phyloP scores from a whole-genome alignment of 129 eudicot species.

The Ambrosia trifida region DNA sequence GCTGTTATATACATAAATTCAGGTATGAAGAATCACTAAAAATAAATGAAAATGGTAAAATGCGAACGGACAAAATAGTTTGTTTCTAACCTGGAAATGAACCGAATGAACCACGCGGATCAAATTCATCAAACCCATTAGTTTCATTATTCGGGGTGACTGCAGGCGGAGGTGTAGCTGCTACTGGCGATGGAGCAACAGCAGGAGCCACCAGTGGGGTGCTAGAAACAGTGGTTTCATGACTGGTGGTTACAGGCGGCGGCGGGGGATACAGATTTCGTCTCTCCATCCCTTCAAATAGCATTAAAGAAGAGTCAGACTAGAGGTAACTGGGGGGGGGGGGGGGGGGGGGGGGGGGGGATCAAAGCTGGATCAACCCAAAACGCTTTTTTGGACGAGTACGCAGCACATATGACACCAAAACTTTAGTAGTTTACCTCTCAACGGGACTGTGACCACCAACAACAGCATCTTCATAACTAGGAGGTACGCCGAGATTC shows the following conservation, averaged over 20 bases:
- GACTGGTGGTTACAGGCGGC: constrained; percentile 38
- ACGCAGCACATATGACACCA: too few species aligned
- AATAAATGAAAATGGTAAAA: not conserved
- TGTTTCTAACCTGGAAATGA: constrained; percentile 54
- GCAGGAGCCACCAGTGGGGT: constrained; percentile 17
- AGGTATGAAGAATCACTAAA: not conserved
- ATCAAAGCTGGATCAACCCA: too few species aligned
- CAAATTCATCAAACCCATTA: constrained; percentile 80
- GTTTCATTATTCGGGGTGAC: constrained; percentile 38
- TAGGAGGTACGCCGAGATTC: constrained; percentile 73
- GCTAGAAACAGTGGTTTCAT: constrained; percentile 37
- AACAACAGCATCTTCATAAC: constrained; percentile 82
- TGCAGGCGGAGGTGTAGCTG: constrained; percentile 41
- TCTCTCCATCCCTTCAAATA: constrained; percentile 64
- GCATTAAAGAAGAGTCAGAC: constrained; percentile 11
- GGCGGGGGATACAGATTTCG: constrained; percentile 64
- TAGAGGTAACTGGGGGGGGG: too few species aligned
- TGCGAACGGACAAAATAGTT: not conserved
- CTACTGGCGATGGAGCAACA: constrained; percentile 40
- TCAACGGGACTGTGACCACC: constrained; percentile 37
- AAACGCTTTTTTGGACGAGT: too few species aligned
- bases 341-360: too few species aligned
- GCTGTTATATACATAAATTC: not conserved
- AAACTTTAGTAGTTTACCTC: too few species aligned
- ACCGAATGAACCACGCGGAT: constrained; percentile 74